Conservation (phyloP, 331 rosid species). For the Telfairia occidentalis region DNA sequence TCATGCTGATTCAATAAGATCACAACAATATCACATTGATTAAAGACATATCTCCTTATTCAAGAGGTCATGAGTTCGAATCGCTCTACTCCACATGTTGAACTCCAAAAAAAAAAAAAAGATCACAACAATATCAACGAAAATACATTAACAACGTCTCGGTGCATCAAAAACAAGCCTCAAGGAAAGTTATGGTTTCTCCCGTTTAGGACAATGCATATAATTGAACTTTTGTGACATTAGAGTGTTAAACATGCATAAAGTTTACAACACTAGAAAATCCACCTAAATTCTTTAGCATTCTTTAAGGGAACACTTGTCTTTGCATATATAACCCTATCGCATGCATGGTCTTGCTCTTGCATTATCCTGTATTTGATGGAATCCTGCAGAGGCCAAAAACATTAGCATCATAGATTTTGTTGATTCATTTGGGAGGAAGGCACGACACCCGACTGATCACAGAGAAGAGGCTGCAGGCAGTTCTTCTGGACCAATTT, state of each 20-base stretch:
- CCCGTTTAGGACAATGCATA: background rate
- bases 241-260: background rate
- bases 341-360: background rate
- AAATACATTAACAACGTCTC: background rate
- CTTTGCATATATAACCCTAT: background rate
- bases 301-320: background rate
- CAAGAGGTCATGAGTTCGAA: too few relatives aligned
- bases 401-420: background rate
- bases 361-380: background rate
- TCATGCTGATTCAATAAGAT: background rate
- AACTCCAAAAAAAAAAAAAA: too few relatives aligned
- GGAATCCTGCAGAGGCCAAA: background rate
- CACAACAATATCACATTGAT: background rate
- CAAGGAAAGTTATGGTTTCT: background rate
- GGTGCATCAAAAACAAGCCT: background rate
- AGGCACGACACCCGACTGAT: background rate
- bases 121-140: background rate
- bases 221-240: background rate
- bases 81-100: too few relatives aligned
- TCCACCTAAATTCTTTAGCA: background rate
- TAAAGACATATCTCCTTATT: too few relatives aligned
- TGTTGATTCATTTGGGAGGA: background rate
- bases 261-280: background rate
- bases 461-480: background rate
- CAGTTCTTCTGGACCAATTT: background rate